phyloP scores from a whole-genome alignment of 192 early-diverging fungal genomes.

The Coemansia sp. region DNA sequence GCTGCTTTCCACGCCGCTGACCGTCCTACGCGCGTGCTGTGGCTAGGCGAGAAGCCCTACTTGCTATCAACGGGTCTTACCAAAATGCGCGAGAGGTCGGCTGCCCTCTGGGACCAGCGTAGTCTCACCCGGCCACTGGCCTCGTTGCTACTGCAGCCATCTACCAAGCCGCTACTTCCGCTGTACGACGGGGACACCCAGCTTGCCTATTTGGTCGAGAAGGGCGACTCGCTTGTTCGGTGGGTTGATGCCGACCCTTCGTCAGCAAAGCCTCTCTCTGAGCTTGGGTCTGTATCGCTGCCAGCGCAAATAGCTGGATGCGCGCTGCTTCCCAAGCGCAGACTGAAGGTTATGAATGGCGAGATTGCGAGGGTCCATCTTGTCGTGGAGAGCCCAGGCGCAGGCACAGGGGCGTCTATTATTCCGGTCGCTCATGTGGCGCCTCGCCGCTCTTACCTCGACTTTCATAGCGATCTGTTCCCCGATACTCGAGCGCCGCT shows the following conservation, averaged over 20 bases:
- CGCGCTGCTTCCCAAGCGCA: constrained; percentile 69
- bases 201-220: constrained; percentile 72
- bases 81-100: constrained; percentile 69
- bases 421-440: constrained; percentile 73
- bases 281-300: constrained; percentile 42
- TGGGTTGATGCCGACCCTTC: constrained; percentile 67
- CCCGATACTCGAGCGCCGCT: constrained; percentile 74
- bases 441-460: constrained; percentile 72
- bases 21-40: constrained; percentile 62
- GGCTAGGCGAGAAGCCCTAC: constrained; percentile 69
- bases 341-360: constrained; percentile 72
- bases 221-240: constrained; percentile 70
- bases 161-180: constrained; percentile 72
- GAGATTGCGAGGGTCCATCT: constrained; percentile 68
- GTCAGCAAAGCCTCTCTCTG: constrained; percentile 29
- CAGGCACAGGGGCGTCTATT: constrained; percentile 63
- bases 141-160: constrained; percentile 66
- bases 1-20: constrained; percentile 36
- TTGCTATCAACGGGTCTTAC: constrained; percentile 77
- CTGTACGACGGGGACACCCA: constrained; percentile 84
- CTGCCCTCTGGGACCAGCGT: constrained; percentile 78
- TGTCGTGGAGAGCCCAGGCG: constrained; percentile 21
- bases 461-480: constrained; percentile 86
- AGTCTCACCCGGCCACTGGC: constrained; percentile 64
- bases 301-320: constrained; percentile 59